Conservation (phyloP, 169 alveolate species). For the Theileria parva region DNA sequence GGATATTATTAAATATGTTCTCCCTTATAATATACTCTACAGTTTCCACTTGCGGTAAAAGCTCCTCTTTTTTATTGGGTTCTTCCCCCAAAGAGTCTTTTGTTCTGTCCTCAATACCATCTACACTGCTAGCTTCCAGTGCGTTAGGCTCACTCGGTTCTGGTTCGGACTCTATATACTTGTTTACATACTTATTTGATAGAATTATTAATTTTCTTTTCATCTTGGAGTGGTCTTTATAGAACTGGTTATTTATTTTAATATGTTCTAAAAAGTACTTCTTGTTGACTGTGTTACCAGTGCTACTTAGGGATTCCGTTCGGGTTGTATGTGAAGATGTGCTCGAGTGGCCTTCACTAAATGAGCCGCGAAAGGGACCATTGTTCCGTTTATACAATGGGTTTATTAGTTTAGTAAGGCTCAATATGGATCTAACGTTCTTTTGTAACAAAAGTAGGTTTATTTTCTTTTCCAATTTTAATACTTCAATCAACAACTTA, state of each 20-base stretch:
- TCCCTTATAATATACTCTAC: conserved; percentile 7
- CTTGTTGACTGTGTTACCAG: not conserved
- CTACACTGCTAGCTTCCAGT: not conserved
- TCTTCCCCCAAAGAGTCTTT: not conserved
- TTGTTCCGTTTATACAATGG: not conserved
- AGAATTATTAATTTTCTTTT: not conserved
- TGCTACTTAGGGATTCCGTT: not conserved
- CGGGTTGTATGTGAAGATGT: not conserved
- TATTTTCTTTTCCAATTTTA: conserved; percentile 14
- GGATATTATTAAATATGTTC: conserved; percentile 69
- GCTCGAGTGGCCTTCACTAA: not conserved
- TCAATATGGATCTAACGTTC: conserved; percentile 15
- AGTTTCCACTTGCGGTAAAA: not conserved
- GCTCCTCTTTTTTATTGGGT: not conserved
- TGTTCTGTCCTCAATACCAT: not conserved
- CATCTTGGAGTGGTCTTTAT: not conserved
- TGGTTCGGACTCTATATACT: conserved; percentile 6
- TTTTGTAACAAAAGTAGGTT: conserved; percentile 26
- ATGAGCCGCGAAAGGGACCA: not conserved
- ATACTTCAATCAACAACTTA: not conserved
- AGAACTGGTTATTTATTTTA: not conserved
- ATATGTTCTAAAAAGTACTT: conserved; percentile 11
- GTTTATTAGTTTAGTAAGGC: conserved; percentile 4
- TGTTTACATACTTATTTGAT: not conserved
- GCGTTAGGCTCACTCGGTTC: conserved; percentile 82